A percentile compares a stretch with the other conserved stretches of the same genome.
These are phyloP conservation scores for Chloroidium sp. DNA, from an alignment of 163 green algal species.

Conservation along the genomic window DNA sequence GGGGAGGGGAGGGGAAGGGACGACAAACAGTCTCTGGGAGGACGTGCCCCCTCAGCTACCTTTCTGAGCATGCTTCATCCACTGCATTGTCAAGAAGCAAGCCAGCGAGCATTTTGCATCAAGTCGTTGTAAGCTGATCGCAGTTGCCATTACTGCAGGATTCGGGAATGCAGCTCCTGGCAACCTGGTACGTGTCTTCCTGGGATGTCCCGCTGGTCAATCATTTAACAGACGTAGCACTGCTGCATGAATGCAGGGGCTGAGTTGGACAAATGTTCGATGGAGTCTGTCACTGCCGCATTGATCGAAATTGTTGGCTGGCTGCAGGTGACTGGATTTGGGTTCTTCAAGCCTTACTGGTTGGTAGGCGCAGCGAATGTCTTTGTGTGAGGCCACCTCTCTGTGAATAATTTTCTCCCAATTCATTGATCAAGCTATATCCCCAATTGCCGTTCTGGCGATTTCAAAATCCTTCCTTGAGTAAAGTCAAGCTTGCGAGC, in stretches of 20 bases:
- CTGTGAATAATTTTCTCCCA: too few species aligned
- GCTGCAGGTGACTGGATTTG: slow-evolving; percentile 8
- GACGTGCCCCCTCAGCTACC: neutral
- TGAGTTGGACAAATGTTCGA: too few species aligned
- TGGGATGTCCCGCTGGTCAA: too few species aligned
- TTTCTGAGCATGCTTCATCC: neutral
- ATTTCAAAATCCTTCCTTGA: too few species aligned
- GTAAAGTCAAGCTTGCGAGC: too few species aligned
- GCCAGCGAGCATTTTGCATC: too few species aligned
- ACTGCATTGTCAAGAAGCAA: neutral
- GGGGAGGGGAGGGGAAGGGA: neutral
- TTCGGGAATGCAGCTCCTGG: slow-evolving; percentile 24
- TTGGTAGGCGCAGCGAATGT: slow-evolving; percentile 16
- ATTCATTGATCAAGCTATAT: too few species aligned
- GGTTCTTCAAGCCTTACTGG: slow-evolving; percentile 28
- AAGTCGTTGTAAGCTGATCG: neutral
- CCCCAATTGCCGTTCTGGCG: too few species aligned
- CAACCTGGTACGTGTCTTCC: slow-evolving; percentile 10
- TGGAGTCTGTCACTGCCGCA: too few species aligned
- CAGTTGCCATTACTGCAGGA: neutral
- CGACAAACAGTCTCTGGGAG: neutral
- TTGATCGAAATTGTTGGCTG: too few species aligned
- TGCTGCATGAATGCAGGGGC: too few species aligned
- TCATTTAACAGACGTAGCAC: too few species aligned
- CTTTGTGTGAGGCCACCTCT: neutral